Conservation (phyloP, 1,284 basidiomycete genomes). For the Xerocomus amazonicus region DNA sequence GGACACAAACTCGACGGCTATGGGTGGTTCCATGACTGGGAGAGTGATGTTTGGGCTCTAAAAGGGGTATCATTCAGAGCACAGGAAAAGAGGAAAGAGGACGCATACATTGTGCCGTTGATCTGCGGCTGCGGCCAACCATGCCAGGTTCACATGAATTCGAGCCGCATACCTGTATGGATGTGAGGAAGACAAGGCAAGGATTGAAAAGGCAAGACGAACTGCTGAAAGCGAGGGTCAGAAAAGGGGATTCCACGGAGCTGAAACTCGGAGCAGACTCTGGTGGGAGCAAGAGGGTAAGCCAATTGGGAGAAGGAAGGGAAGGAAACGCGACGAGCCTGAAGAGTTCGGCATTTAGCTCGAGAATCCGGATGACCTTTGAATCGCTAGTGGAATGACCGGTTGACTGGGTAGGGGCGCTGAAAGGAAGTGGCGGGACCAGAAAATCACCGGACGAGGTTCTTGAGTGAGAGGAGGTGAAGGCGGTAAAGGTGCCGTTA, state of each 20-base stretch:
- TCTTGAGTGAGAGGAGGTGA: slow-evolving; percentile 27
- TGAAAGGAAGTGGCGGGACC: slow-evolving; percentile 18
- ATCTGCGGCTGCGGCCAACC: slow-evolving; percentile 63
- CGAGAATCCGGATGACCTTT: slow-evolving; percentile 57
- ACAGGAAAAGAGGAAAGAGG: neutral
- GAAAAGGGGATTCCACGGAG: slow-evolving; percentile 43
- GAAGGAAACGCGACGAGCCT: slow-evolving; percentile 42
- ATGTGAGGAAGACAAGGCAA: slow-evolving; percentile 9
- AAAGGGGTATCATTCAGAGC: slow-evolving; percentile 7
- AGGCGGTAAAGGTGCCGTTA: slow-evolving; percentile 11
- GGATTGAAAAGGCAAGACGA: slow-evolving; percentile 27
- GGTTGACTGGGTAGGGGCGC: slow-evolving; percentile 6
- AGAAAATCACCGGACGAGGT: slow-evolving; percentile 28
- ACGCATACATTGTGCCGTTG: slow-evolving; percentile 45
- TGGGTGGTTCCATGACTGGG: slow-evolving; percentile 56
- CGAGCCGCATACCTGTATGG: slow-evolving; percentile 50
- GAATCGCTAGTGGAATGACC: slow-evolving; percentile 34
- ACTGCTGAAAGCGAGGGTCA: slow-evolving; percentile 60
- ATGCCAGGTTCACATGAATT: slow-evolving; percentile 63
- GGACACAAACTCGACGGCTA: slow-evolving; percentile 46
- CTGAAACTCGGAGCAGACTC: slow-evolving; percentile 57
- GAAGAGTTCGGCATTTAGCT: slow-evolving; percentile 63
- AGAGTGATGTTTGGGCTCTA: slow-evolving; percentile 38
- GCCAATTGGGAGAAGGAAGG: neutral
- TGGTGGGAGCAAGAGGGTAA: slow-evolving; percentile 20